A percentile compares a stretch with the other conserved stretches of the same genome.
phyloP scores from a whole-genome alignment of 768 basidiomycete genomes.

The Trametes punicea region DNA sequence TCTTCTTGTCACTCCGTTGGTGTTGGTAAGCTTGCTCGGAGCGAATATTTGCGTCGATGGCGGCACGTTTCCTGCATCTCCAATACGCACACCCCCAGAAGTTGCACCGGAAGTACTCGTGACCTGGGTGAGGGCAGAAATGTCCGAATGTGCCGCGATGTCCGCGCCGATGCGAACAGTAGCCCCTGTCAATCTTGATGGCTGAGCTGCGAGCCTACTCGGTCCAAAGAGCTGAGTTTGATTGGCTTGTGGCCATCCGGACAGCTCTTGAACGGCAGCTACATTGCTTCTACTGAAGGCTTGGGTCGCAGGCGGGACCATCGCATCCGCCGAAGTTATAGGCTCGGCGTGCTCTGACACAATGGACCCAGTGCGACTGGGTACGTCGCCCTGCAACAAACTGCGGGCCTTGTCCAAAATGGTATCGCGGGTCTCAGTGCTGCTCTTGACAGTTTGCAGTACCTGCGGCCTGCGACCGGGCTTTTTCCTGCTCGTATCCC shows the following conservation, averaged over 20 bases:
- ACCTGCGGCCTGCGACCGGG: conserved; percentile 37
- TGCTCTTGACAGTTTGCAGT: conserved; percentile 42
- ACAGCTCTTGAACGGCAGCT: conserved; percentile 19
- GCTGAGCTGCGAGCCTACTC: conserved; percentile 16
- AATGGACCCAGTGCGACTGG: neutral
- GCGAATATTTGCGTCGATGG: conserved; percentile 27
- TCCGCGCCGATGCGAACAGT: conserved; percentile 6
- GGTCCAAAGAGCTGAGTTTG: conserved; percentile 17
- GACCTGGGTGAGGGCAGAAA: conserved; percentile 11
- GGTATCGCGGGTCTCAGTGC: conserved; percentile 43
- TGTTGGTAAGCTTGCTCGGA: conserved; percentile 19
- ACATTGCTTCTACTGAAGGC: conserved; percentile 33
- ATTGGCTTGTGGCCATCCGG: conserved; percentile 39
- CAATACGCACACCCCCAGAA: neutral
- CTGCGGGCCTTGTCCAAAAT: conserved; percentile 39
- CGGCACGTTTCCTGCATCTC: neutral
- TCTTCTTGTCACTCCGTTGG: neutral
- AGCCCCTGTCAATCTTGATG: neutral
- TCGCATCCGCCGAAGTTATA: neutral
- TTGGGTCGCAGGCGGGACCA: conserved; percentile 29
- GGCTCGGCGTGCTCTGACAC: neutral
- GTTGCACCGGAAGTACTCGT: neutral
- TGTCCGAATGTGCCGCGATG: conserved; percentile 10
- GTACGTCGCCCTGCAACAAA: conserved; percentile 29
- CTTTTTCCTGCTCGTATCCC: conserved; percentile 45